These are phyloP conservation scores for Linum lewisii DNA, from an alignment of 345 rosid genomes.

Conservation along the genomic window DNA sequence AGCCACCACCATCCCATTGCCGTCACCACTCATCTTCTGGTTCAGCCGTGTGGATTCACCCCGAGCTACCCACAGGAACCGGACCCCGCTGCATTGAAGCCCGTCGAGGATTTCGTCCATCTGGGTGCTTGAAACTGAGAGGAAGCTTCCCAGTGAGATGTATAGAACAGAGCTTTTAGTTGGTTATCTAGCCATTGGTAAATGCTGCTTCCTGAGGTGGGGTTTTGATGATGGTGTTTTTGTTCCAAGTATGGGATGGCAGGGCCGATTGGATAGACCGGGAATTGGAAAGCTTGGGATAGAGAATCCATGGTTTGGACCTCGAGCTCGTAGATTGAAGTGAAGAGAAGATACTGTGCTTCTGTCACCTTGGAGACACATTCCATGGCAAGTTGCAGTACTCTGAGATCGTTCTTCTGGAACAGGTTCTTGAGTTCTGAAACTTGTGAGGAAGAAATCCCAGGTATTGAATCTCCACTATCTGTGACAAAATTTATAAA, in stretches of 20 bases:
- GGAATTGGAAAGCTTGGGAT: neutral
- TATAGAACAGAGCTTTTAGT: constrained; percentile 12
- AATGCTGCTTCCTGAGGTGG: neutral
- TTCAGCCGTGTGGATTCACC: constrained; percentile 3
- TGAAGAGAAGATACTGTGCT: constrained; percentile 13
- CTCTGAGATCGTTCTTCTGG: neutral
- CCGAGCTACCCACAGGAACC: constrained; percentile 16
- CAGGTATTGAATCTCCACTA: constrained; percentile 3
- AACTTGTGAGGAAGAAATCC: constrained; percentile 3
- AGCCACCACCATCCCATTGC: constrained; percentile 10
- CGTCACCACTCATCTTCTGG: neutral
- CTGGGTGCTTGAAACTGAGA: constrained; percentile 12
- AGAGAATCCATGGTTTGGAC: constrained; percentile 7
- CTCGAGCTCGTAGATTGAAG: constrained; percentile 14
- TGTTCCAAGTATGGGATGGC: constrained; percentile 14
- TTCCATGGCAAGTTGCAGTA: constrained; percentile 5
- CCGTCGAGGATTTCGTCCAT: constrained; percentile 15
- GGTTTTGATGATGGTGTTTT: neutral
- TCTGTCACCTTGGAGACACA: constrained; percentile 6
- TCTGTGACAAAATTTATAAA: neutral
- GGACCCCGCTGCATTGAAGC: constrained; percentile 4
- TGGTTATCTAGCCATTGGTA: constrained; percentile 12
- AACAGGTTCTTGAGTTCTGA: constrained; percentile 10
- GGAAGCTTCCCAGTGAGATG: constrained; percentile 16
- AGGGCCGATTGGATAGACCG: constrained; percentile 10